Evolutionary conservation across 179 eudicot species (phyloP).

Genomic region (Heliamphora pulchella): DNA sequence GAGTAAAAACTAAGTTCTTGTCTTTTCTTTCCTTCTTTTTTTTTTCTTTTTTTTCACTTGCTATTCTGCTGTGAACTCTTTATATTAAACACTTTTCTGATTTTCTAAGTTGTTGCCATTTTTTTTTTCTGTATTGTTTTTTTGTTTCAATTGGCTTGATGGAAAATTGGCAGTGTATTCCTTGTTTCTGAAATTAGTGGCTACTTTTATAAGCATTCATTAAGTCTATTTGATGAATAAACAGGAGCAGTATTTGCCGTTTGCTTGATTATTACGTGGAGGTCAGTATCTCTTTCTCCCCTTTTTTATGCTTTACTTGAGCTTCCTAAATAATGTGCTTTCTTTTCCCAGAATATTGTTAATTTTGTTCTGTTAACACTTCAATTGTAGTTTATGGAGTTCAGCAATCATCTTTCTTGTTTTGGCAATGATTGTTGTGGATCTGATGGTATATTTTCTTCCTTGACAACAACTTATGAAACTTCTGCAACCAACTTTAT

Average conservation of each 20-base stretch:
- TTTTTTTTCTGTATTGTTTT: neutral
- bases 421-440: constrained; percentile 81
- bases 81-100: neutral
- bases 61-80: neutral
- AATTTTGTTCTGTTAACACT: constrained; percentile 12
- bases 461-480: neutral
- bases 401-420: constrained; percentile 80
- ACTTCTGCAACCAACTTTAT: neutral
- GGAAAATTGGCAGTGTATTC: neutral
- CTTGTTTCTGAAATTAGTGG: neutral
- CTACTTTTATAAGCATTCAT: constrained; percentile 6
- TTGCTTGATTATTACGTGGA: constrained; percentile 82
- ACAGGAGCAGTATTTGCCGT: constrained; percentile 94
- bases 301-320: neutral
- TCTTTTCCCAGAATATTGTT: constrained; percentile 3
- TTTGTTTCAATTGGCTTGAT: neutral
- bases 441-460: constrained; percentile 61
- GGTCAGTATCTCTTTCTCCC: constrained; percentile 41
- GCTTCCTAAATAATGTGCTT: neutral
- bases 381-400: constrained; percentile 72
- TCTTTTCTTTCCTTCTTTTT: too few relatives aligned
- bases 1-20: neutral
- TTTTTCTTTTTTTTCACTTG: neutral
- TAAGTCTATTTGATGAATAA: constrained; percentile 11
- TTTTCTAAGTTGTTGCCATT: neutral